A percentile compares a stretch with the other conserved stretches of the same genome.
Evolutionary conservation across 192 early-diverging fungal species (phyloP).

Genomic region (Phycomyces nitens): DNA sequence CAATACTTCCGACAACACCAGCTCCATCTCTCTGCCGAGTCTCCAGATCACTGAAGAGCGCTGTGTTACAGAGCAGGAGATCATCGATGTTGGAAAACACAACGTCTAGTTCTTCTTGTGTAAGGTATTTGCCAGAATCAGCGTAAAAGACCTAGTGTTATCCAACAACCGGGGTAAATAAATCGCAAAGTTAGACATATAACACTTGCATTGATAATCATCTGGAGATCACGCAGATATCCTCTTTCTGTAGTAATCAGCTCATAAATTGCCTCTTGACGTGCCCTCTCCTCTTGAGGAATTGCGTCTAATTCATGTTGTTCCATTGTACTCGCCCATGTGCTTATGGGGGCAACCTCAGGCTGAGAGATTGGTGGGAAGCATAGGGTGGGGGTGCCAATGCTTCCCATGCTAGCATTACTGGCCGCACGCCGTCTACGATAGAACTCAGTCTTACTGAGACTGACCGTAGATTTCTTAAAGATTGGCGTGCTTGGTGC

Average conservation of each 20-base stretch:
- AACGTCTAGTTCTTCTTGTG: conserved; percentile 54
- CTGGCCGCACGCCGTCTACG: conserved; percentile 29
- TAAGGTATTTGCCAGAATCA: conserved; percentile 53
- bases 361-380: conserved; percentile 5
- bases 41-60: conserved; percentile 67
- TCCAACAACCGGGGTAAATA: background rate
- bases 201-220: conserved; percentile 60
- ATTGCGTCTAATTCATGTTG: conserved; percentile 41
- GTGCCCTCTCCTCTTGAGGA: conserved; percentile 60
- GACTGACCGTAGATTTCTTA: conserved; percentile 15
- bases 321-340: conserved; percentile 51
- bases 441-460: conserved; percentile 11
- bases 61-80: conserved; percentile 61
- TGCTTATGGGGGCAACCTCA: conserved; percentile 10
- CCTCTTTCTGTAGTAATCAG: conserved; percentile 72
- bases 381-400: conserved; percentile 4
- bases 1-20: conserved; percentile 59
- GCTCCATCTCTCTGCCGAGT: conserved; percentile 49
- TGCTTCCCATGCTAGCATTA: conserved; percentile 17
- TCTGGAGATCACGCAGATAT: conserved; percentile 71
- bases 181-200: background rate
- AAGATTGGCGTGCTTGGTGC: conserved; percentile 31
- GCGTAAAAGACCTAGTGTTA: conserved; percentile 57
- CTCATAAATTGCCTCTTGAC: conserved; percentile 82
- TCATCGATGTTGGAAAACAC: conserved; percentile 85